A percentile compares a stretch with the other conserved stretches of the same genome.
phyloP scores from a whole-genome alignment of 2,329 filamentous ascomycete species.

The Colletotrichum gloeosporioides region DNA sequence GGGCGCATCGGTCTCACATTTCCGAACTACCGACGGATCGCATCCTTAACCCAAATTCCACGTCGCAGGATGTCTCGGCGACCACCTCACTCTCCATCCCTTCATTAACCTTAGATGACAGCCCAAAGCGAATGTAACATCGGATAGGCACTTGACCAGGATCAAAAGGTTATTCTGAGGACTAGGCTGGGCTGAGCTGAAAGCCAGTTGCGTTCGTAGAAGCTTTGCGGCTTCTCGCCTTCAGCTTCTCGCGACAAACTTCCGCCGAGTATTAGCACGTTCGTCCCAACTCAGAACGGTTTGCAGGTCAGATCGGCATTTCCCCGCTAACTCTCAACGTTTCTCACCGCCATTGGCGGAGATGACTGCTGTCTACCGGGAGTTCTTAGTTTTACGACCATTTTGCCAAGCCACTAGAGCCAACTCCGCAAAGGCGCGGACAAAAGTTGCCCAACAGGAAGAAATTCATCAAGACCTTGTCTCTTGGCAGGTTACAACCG shows the following conservation, averaged over 20 bases:
- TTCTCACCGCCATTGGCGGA: neutral
- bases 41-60: neutral
- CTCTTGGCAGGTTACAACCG: neutral
- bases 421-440: neutral
- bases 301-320: neutral
- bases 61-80: neutral
- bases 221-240: neutral
- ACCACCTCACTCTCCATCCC: neutral
- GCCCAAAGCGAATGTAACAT: neutral
- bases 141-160: neutral
- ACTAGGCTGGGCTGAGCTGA: neutral
- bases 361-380: neutral
- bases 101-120: neutral
- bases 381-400: neutral
- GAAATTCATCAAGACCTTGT: neutral
- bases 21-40: neutral
- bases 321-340: neutral
- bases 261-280: neutral
- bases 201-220: neutral
- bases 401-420: constrained; percentile 11
- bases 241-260: constrained; percentile 5
- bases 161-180: neutral
- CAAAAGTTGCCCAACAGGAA: neutral
- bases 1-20: neutral
- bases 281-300: neutral